A percentile compares a stretch with the other conserved stretches of the same genome.
phyloP scores from a whole-genome alignment of 768 basidiomycete genomes.

The Russula griseocarnosa region DNA sequence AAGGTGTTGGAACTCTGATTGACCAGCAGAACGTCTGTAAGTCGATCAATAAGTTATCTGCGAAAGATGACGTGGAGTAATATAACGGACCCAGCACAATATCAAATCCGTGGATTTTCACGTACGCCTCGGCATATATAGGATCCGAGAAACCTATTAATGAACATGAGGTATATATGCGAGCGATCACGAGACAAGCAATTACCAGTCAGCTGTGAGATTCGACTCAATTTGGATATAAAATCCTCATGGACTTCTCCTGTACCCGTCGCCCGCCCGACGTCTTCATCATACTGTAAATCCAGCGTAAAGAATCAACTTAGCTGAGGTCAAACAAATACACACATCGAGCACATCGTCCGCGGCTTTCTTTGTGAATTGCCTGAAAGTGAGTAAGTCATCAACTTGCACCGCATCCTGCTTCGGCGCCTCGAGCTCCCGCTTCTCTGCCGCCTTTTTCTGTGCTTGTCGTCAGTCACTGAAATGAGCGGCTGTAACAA shows the following conservation, averaged over 20 bases:
- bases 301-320: neutral
- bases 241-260: constrained; percentile 86
- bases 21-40: constrained; percentile 85
- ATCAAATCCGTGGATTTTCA: constrained; percentile 97
- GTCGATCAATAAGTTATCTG: constrained; percentile 1
- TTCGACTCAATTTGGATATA: constrained; percentile 87
- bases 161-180: constrained; percentile 9
- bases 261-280: constrained; percentile 84
- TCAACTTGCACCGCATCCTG: constrained; percentile 82
- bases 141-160: constrained; percentile 89
- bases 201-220: constrained; percentile 88
- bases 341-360: constrained; percentile 72
- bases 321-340: neutral
- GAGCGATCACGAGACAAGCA: neutral
- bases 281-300: constrained; percentile 77
- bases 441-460: constrained; percentile 91
- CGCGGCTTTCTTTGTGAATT: constrained; percentile 88
- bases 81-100: constrained; percentile 71
- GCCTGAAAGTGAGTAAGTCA: constrained; percentile 86
- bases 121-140: constrained; percentile 96
- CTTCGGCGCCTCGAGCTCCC: constrained; percentile 70
- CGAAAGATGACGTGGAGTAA: neutral
- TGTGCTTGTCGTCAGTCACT: constrained; percentile 32
- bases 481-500: neutral
- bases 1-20: constrained; percentile 93